Evolutionary conservation across 2,329 filamentous ascomycete species (phyloP), one percentile per base, ranked within the genome.

Genomic region (Nemania sp.): DNA sequence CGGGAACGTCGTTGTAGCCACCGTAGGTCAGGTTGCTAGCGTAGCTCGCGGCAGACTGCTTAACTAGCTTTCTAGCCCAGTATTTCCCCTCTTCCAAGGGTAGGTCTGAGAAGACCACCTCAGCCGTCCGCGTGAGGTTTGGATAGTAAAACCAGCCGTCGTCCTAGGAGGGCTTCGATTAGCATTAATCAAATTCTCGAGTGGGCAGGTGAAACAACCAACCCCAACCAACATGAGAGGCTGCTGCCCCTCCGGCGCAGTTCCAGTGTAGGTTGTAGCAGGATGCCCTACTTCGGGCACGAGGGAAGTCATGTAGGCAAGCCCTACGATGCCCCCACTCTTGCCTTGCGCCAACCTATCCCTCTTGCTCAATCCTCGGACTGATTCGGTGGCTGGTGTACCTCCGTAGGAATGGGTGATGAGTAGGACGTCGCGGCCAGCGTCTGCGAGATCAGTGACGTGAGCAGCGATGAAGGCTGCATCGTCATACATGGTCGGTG

Each of bases 1-100:
- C 78, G 0, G 77, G 78, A 1, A 82, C 72, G 56, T 82, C 74
- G 54, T 78, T 79, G 66, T 81, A 82, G 1, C 79, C 80, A 5
- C 75, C 66, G 70, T 82, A 77, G 3, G 78, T 80, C 47, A 83
- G 64, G 10, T 71, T 69, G 24, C 71, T 73, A 0, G 58, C 55
- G 66, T 81, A 82, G 59, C 74, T 76, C 5, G 72, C 64, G 10
- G 74, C 68, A 0, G 77, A 80, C 55, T 82, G 81, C 29, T 66
- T 66, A n/a, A 62, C 70, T 27, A 72, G 22, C 62, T 59, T 67
- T 5, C 27, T 38, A 2, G 29, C 49, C 49, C 49, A 52, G 3
- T 38, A 11, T 7, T 35, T 38, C 27, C 64, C 76, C 67, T 78
- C 70, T n/a, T 74, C 72, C 7, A 57, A 45, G 26, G 76, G 73